Conservation (phyloP, 1,284 basidiomycete species). For the Termitomyces sp. region DNA sequence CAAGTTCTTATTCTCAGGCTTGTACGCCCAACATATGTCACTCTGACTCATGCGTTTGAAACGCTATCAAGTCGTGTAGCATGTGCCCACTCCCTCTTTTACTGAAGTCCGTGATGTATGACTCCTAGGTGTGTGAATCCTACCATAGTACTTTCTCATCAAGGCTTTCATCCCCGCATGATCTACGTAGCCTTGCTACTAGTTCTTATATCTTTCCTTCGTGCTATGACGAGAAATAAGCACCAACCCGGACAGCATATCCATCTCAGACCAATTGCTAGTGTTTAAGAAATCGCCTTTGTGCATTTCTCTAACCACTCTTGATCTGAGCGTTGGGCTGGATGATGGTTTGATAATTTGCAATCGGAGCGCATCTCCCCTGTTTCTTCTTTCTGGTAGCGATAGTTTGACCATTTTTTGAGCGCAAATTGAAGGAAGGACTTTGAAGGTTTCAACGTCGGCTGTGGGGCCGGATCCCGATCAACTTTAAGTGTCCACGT, state of each 20-base stretch:
- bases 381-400: neutral
- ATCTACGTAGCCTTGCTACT: neutral
- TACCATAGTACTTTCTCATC: neutral
- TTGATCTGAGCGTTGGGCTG: constrained; percentile 8
- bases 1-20: neutral
- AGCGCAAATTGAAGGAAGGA: neutral
- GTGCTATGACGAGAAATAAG: constrained; percentile 12
- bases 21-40: neutral
- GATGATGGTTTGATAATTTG: constrained; percentile 13
- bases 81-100: neutral
- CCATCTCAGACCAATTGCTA: constrained; percentile 1
- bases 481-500: neutral
- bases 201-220: neutral
- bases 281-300: constrained; percentile 8
- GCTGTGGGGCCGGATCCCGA: neutral
- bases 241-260: constrained; percentile 8
- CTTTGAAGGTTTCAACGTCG: neutral
- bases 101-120: neutral
- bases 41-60: neutral
- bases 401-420: neutral
- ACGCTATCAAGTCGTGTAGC: neutral
- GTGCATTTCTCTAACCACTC: constrained; percentile 7
- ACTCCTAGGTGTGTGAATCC: neutral
- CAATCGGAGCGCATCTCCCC: constrained; percentile 11
- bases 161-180: neutral